Base-by-base conservation (phyloP, 2,329 filamentous ascomycete species). In the Cadophora gregata region DNA sequence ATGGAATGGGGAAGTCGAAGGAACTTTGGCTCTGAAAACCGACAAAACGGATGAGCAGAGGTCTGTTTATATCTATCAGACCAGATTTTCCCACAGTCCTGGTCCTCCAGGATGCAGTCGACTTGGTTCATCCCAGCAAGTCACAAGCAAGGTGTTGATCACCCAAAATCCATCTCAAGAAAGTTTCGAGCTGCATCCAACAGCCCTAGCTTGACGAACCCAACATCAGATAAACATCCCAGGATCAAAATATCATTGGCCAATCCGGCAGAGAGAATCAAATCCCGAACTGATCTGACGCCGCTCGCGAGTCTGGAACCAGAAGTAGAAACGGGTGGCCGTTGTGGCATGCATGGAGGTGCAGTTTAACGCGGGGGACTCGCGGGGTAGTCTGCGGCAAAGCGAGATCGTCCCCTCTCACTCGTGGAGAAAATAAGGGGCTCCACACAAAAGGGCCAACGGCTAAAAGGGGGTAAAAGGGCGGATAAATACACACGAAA, bases 401-500 rank as follows among this genome's bases (percentile, higher is more conserved):
- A 58, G 55, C 55, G 31, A 38, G 31, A 27, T 14, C 10, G 8
- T 38, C 31, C 33, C 55, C 42, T 58, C 55, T 58, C 55, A 58
- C 33, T 58, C 55, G 55, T 58, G 55, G 55, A 38, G 55, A 58
- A 58, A 58, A 24, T 58, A 36, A 6, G 29, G 31, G 31, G 29
- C 31, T 56, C 53, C 53, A 36, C 12, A 16, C 9, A 10, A 27
- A 24, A 38, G 12, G 5, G 55, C 14, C 10, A 38, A 5, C 5
- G 55, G 55, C 31, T 58, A 58, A 58, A 58, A 58, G 10, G 55
- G 33, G 55, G 31, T 58, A 58, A 58, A 58, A 25, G 19, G 31
- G 21, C 21, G 31, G 55, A 9, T 58, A 58, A 58, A 58, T 36
- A 36, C n/a, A 24, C 3, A 42, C 21, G 55, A 24, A 58, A 58